phyloP scores from a whole-genome alignment of 2,329 filamentous ascomycete species.

The Hypocrella siamensis region DNA sequence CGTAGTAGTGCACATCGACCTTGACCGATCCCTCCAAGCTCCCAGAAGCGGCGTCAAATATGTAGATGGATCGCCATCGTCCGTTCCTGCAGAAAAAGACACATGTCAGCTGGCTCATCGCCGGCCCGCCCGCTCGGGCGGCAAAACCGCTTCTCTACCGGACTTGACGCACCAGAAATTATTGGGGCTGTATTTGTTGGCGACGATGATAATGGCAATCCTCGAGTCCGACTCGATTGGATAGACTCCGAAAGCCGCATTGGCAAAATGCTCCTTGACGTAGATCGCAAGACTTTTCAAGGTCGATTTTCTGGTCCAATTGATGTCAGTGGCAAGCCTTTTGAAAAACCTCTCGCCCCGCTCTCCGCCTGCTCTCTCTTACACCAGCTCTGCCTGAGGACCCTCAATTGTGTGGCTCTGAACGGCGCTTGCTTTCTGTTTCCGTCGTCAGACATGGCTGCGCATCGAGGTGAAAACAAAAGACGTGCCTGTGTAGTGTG shows the following conservation, averaged over 20 bases:
- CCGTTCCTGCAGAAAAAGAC: constrained; percentile 52
- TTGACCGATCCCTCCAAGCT: constrained; percentile 66
- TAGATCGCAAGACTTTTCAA: constrained; percentile 63
- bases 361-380: too few species aligned
- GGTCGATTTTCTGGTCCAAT: constrained; percentile 53
- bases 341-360: too few species aligned
- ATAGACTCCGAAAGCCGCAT: constrained; percentile 67
- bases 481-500: constrained; percentile 67
- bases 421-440: constrained; percentile 62
- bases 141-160: too few species aligned
- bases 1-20: constrained; percentile 97
- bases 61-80: constrained; percentile 83
- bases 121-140: too few species aligned
- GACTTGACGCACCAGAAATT: constrained; percentile 80
- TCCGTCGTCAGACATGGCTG: constrained; percentile 5
- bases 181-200: constrained; percentile 93
- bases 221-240: constrained; percentile 61
- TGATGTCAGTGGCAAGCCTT: too few species aligned
- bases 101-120: constrained; percentile 1
- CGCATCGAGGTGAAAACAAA: too few species aligned
- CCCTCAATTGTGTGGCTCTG: constrained; percentile 72
- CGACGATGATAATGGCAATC: constrained; percentile 70
- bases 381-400: constrained; percentile 65
- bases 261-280: constrained; percentile 77
- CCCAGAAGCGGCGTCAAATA: constrained; percentile 53